Evolutionary conservation across 2,329 filamentous ascomycete genomes (phyloP).

Genomic region (Chrysoporthe cubensis): DNA sequence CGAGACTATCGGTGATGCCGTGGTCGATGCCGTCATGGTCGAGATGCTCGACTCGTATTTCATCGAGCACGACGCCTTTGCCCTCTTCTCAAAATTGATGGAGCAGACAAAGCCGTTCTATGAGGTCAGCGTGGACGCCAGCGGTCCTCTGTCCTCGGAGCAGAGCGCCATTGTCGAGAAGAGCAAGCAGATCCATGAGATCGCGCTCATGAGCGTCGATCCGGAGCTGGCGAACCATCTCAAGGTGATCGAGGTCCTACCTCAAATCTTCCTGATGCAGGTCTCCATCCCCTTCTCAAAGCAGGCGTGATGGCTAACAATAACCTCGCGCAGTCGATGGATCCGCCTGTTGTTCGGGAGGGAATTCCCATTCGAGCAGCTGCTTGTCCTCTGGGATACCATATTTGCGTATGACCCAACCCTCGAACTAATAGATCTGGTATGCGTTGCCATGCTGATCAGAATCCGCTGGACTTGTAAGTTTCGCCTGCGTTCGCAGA

Average conservation of each 20-base stretch:
- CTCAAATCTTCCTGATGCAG: conserved; percentile 94
- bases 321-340: conserved; percentile 70
- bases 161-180: conserved; percentile 76
- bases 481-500: conserved; percentile 37
- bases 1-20: conserved; percentile 38
- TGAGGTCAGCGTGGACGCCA: conserved; percentile 58
- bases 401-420: conserved; percentile 85
- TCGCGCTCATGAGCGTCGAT: conserved; percentile 77
- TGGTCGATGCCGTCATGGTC: conserved; percentile 58
- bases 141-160: conserved; percentile 41
- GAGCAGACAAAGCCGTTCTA: conserved; percentile 85
- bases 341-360: conserved; percentile 89
- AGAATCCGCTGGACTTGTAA: conserved; percentile 87
- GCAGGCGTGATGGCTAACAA: background rate
- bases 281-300: conserved; percentile 34
- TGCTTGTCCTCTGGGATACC: conserved; percentile 86
- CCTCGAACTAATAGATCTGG: conserved; percentile 80
- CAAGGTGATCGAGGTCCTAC: conserved; percentile 83
- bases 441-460: conserved; percentile 93
- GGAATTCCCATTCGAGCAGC: conserved; percentile 87
- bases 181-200: conserved; percentile 85
- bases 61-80: conserved; percentile 89
- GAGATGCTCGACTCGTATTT: conserved; percentile 72
- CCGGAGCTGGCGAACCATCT: conserved; percentile 83
- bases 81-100: conserved; percentile 86